Conservation (phyloP, 441 rosid genomes). For the Gossypium lobatum region DNA sequence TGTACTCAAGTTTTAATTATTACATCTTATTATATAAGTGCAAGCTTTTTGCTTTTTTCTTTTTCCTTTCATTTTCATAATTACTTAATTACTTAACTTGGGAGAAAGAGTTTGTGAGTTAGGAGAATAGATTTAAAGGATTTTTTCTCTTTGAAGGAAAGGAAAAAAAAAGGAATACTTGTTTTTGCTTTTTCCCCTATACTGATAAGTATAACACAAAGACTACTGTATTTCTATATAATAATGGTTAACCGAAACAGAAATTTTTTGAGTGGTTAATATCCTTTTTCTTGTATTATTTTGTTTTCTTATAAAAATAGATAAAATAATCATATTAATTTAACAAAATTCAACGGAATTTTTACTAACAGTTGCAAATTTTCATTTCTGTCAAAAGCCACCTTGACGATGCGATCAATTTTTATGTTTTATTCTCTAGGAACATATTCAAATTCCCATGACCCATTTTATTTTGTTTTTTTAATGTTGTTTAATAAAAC, state of each 20-base stretch:
- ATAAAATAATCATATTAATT: too few species aligned
- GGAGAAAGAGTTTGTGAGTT: conserved; percentile 1
- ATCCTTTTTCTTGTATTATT: background rate
- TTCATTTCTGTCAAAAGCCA: too few species aligned
- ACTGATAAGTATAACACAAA: background rate
- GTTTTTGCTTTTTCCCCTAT: background rate
- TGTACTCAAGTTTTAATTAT: background rate
- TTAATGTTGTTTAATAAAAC: background rate
- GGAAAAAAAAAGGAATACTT: background rate
- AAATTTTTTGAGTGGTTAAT: background rate
- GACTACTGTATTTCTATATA: background rate
- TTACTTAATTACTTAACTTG: background rate
- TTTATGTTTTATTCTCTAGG: too few species aligned
- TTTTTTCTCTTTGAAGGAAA: background rate
- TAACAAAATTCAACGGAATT: too few species aligned
- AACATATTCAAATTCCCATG: too few species aligned
- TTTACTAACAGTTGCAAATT: too few species aligned
- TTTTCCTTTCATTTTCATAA: background rate
- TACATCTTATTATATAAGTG: background rate
- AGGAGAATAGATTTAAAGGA: background rate
- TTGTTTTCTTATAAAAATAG: too few species aligned
- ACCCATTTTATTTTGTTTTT: too few species aligned
- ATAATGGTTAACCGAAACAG: background rate
- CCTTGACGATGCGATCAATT: too few species aligned
- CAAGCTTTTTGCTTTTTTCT: background rate